Evolutionary conservation across 1,284 basidiomycete species (phyloP), one percentile per base, ranked within the genome.

Genomic region (Vanrija sp.): DNA sequence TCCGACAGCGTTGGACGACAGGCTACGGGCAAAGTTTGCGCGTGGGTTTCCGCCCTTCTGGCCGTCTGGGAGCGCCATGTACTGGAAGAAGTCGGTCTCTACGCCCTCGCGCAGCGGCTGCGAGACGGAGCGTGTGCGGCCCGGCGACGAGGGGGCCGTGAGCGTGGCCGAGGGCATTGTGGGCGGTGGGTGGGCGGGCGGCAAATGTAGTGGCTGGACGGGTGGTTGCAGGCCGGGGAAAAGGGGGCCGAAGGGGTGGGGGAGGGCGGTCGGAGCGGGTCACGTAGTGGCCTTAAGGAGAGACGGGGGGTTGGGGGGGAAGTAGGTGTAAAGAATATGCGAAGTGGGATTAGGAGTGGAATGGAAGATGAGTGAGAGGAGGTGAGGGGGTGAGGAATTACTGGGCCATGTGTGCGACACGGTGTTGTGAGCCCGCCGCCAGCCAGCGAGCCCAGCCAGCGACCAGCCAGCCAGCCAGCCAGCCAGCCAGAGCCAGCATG

Each of bases 81-180:
- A 52, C n/a, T 42, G 39, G 45, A 57, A 57, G 23, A 61, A 54
- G 53, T 72, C 66, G 23, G 62, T 53, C 18, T 62, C 57, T 15
- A 69, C 60, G 45, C 66, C 69, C 47, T 72, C 72, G 19, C 68
- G 64, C 24, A 71, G 64, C 2, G 72, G 71, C 54, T 75, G 72
- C 8, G 72, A 75, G 37, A 71, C 71, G 16, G 71, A 73, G 35
- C 72, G 62, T 4, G 70, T 58, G 23, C 72, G 56, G 6, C 59
- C 53, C 8, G 68, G 65, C 36, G 70, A 64, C 20, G 63, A 67
- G 4, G 53, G 35, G 6, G 64, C 56, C 24, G 64, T 65, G 46
- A 72, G 57, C 8, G 66, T 68, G 48, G 64, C 62, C 15, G 58
- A 47, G 42, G 59, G 41, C 57, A 65, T 63, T 45, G 42, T 36